phyloP scores from a whole-genome alignment of 2,329 filamentous ascomycete species.

The Metarhizium anisopliae region DNA sequence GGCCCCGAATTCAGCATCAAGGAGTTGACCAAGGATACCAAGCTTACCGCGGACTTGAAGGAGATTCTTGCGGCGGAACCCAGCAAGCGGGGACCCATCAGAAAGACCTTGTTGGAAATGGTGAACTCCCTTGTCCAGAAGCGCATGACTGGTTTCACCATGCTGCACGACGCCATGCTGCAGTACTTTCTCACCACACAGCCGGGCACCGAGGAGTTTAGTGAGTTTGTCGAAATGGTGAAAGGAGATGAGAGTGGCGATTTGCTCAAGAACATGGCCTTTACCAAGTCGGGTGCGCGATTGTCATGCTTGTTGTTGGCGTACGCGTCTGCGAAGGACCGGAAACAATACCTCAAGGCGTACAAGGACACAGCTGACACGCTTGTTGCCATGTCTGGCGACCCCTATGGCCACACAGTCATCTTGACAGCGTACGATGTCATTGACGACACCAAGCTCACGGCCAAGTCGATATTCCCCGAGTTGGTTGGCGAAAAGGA shows the following conservation, averaged over 20 bases:
- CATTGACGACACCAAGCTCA: conserved; percentile 88
- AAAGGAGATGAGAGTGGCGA: conserved; percentile 90
- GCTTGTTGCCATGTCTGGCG: conserved; percentile 74
- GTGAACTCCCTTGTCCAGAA: conserved; percentile 94
- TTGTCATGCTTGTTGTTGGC: conserved; percentile 76
- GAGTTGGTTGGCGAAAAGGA: conserved; percentile 72
- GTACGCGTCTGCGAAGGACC: conserved; percentile 82
- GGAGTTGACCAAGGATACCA: conserved; percentile 45
- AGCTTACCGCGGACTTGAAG: conserved; percentile 59
- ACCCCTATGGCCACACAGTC: conserved; percentile 69
- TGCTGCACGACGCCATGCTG: conserved; percentile 96
- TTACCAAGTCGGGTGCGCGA: conserved; percentile 80
- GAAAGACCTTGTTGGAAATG: conserved; percentile 75
- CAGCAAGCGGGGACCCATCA: conserved; percentile 78
- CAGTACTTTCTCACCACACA: conserved; percentile 85
- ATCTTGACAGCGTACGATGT: conserved; percentile 83
- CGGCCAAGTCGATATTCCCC: conserved; percentile 74
- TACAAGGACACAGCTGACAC: conserved; percentile 65
- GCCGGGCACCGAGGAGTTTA: conserved; percentile 69
- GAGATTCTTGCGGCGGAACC: conserved; percentile 67
- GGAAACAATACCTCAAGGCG: conserved; percentile 76
- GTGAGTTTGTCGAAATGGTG: conserved; percentile 80
- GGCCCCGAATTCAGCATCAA: conserved; percentile 86
- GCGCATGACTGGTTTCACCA: conserved; percentile 92
- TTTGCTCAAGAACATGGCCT: conserved; percentile 88